Conservation (phyloP, 352 stramenopile genomes). For the Globisporangium alternatum region DNA sequence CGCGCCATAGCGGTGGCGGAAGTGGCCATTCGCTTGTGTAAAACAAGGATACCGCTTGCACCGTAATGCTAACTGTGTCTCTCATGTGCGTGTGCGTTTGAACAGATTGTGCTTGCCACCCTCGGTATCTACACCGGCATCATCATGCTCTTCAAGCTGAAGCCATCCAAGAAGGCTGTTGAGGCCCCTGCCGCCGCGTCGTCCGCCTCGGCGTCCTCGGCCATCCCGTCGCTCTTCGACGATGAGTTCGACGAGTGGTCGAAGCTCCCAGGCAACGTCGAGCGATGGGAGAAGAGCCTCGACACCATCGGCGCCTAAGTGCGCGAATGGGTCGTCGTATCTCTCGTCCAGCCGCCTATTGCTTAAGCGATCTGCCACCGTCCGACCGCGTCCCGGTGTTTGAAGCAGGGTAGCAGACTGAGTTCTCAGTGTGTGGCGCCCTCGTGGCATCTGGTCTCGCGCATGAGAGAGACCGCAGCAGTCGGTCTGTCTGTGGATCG, state of each 20-base stretch:
- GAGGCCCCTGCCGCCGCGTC: constrained; percentile 45
- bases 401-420: background rate
- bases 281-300: constrained; percentile 87
- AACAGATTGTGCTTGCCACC: constrained; percentile 79
- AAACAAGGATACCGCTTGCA: background rate
- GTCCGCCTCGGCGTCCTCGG: constrained; percentile 39
- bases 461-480: background rate
- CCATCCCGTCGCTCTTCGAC: constrained; percentile 80
- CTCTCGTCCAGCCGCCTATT: constrained; percentile 10
- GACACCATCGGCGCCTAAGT: constrained; percentile 81
- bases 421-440: background rate
- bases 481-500: constrained; percentile 7
- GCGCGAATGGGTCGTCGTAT: constrained; percentile 1
- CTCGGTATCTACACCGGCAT: constrained; percentile 79
- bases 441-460: background rate
- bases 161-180: constrained; percentile 72
- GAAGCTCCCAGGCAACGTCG: constrained; percentile 79
- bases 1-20: background rate
- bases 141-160: constrained; percentile 83
- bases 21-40: background rate
- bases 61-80: background rate
- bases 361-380: background rate
- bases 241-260: constrained; percentile 88
- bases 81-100: background rate
- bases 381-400: background rate